phyloP scores from a whole-genome alignment of 345 rosid genomes.

The Arabis hirsuta region DNA sequence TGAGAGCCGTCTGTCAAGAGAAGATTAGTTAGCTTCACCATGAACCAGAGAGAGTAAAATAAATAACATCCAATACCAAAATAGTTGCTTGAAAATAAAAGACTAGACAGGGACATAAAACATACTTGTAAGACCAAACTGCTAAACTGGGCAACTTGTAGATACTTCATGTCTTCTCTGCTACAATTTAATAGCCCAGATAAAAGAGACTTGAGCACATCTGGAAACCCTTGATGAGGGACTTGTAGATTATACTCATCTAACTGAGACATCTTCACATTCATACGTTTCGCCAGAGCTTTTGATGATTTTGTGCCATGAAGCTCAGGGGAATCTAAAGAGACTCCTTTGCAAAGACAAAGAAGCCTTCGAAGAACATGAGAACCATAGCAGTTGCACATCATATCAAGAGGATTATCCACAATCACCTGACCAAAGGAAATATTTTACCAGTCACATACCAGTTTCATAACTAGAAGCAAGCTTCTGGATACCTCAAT shows the following conservation, averaged over 20 bases:
- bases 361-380: constrained; percentile 94
- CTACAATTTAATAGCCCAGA: constrained; percentile 65
- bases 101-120: constrained; percentile 15
- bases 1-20: constrained; percentile 71
- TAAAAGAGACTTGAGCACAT: constrained; percentile 60
- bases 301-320: constrained; percentile 68
- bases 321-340: constrained; percentile 69
- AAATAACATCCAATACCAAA: constrained; percentile 12
- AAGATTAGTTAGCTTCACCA: constrained; percentile 23
- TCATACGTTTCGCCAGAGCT: constrained; percentile 71
- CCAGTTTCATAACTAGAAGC: constrained; percentile 5
- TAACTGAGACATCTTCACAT: constrained; percentile 53
- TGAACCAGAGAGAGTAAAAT: constrained; percentile 9
- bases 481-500: constrained; percentile 1
- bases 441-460: constrained; percentile 24
- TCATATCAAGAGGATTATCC: constrained; percentile 61
- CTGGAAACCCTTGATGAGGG: constrained; percentile 67
- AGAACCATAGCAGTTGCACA: constrained; percentile 86
- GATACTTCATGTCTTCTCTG: constrained; percentile 52
- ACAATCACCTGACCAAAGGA: constrained; percentile 61
- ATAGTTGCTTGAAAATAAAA: background rate
- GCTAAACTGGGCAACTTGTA: constrained; percentile 75
- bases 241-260: constrained; percentile 42
- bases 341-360: constrained; percentile 86
- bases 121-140: constrained; percentile 92